Evolutionary conservation across 176 grass and related monocot species (phyloP).

Genomic region (Oryza longistaminata): DNA sequence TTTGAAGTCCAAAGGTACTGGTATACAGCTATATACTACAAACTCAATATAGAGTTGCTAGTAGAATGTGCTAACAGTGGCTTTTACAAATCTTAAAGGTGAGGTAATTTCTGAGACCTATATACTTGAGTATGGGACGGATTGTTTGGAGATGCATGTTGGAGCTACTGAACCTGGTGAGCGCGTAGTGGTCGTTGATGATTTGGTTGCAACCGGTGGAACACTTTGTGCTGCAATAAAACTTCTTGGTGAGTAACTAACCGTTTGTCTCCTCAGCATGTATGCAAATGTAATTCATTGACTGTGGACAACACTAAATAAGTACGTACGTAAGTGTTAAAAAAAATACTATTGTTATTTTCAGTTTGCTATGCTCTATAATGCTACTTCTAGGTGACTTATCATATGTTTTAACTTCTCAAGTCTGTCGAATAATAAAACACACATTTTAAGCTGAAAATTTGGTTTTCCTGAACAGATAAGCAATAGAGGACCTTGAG

Average conservation of each 20-base stretch:
- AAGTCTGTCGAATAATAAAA: neutral
- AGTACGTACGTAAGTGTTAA: neutral
- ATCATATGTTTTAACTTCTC: neutral
- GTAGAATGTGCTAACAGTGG: neutral
- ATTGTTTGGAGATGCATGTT: conserved; percentile 96
- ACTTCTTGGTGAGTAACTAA: conserved; percentile 65
- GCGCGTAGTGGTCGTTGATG: conserved; percentile 70
- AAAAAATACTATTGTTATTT: neutral
- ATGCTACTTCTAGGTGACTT: neutral
- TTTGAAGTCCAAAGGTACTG: neutral
- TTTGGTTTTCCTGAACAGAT: neutral
- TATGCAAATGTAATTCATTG: neutral
- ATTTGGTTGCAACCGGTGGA: conserved; percentile 89
- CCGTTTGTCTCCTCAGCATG: neutral
- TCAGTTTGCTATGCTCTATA: neutral
- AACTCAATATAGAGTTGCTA: neutral
- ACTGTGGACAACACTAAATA: neutral
- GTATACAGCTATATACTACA: neutral
- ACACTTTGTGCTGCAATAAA: conserved; percentile 89
- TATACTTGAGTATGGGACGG: conserved; percentile 82
- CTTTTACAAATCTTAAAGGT: conserved; percentile 42
- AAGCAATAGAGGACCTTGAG: neutral
- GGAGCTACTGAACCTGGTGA: conserved; percentile 61
- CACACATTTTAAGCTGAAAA: neutral
- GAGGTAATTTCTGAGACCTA: conserved; percentile 93